Percentiles rank a stretch among this genome's conserved stretches.
These are phyloP conservation scores for Ophiostoma australiae DNA, from an alignment of 2,329 filamentous ascomycete genomes.

Conservation along the genomic window DNA sequence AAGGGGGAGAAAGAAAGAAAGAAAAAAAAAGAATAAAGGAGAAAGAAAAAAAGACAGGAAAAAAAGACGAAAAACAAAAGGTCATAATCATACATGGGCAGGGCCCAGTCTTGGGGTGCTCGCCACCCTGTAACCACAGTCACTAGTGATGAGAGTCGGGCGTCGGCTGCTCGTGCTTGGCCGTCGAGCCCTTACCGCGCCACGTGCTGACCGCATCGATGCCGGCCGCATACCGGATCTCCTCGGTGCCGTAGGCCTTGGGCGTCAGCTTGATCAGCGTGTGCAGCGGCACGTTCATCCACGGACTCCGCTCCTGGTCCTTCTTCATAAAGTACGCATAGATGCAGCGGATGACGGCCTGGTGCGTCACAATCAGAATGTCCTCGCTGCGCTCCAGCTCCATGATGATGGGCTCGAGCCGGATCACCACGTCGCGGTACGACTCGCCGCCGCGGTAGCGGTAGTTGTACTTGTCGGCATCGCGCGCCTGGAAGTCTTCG, in stretches of 20 bases:
- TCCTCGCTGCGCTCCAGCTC: constrained; percentile 94
- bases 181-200: constrained; percentile 87
- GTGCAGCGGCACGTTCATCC: constrained; percentile 98
- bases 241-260: constrained; percentile 86
- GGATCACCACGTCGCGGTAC: constrained; percentile 93
- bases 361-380: constrained; percentile 95
- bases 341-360: constrained; percentile 93
- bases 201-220: constrained; percentile 96
- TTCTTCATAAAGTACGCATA: constrained; percentile 99
- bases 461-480: constrained; percentile 99
- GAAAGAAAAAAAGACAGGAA: not conserved
- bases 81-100: constrained; percentile 8
- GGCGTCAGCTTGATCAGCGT: constrained; percentile 95
- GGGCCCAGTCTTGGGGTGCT: not conserved
- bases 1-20: not conserved
- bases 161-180: constrained; percentile 70
- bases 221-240: constrained; percentile 80
- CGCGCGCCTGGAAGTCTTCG: constrained; percentile 89
- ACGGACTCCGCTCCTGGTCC: constrained; percentile 84
- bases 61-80: not conserved
- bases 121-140: not conserved
- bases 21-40: no score
- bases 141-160: constrained; percentile 28
- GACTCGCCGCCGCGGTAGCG: constrained; percentile 95
- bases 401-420: constrained; percentile 98